These are phyloP conservation scores for Atalantia buxifolia DNA, from an alignment of 345 rosid species.

Conservation along the genomic window DNA sequence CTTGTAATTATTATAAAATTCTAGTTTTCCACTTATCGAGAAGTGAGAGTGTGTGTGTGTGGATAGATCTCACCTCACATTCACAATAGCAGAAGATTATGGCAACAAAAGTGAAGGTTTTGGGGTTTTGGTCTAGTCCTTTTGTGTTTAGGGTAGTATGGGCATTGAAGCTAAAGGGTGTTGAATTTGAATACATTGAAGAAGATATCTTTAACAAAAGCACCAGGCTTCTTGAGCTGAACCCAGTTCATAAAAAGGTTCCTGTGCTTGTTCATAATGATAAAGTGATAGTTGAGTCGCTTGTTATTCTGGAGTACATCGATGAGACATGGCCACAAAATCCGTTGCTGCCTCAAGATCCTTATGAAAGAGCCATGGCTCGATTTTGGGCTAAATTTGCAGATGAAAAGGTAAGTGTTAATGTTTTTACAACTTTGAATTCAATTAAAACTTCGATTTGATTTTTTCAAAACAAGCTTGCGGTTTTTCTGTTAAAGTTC, in stretches of 20 bases:
- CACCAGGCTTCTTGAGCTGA: conserved; percentile 5
- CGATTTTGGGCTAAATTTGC: conserved; percentile 38
- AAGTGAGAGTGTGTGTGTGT: too few species aligned
- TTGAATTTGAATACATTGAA: conserved; percentile 20
- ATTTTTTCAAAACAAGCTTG: too few species aligned
- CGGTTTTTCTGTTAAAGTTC: too few species aligned
- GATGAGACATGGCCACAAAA: conserved; percentile 33
- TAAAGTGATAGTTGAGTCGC: conserved; percentile 11
- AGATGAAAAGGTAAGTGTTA: conserved; percentile 21
- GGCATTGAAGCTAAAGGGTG: conserved; percentile 21
- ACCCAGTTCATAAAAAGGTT: conserved; percentile 14
- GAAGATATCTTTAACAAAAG: conserved; percentile 19
- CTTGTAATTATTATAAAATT: too few species aligned
- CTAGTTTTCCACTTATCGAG: too few species aligned
- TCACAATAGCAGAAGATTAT: not conserved
- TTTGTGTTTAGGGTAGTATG: conserved; percentile 2
- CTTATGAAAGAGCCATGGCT: conserved; percentile 30
- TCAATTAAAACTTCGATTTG: too few species aligned
- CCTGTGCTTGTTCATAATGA: conserved; percentile 20
- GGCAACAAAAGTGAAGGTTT: conserved; percentile 17
- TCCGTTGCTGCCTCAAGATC: conserved; percentile 36
- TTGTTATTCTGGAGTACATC: conserved; percentile 23
- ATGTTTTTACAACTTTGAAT: too few species aligned
- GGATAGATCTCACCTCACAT: too few species aligned
- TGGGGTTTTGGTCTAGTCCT: conserved; percentile 24